These are phyloP conservation scores for Hanseniaspora osmophila DNA, from an alignment of 805 yeast genomes.

Conservation along the genomic window DNA sequence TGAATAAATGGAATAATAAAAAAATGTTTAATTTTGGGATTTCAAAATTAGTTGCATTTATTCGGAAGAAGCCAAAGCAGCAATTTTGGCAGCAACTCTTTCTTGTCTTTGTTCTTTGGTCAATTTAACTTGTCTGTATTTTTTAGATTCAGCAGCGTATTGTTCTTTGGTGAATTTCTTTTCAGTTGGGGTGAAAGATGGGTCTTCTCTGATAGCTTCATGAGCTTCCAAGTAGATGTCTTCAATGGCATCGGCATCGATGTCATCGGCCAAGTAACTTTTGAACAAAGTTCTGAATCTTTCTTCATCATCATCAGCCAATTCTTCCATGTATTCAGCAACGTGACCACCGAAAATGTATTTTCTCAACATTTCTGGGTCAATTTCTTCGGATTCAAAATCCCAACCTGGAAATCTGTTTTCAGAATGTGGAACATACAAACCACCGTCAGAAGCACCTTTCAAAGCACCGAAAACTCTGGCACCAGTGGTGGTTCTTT, in stretches of 20 bases:
- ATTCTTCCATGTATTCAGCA: slow-evolving; percentile 99
- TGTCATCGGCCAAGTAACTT: slow-evolving; percentile 90
- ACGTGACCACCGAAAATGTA: slow-evolving; percentile 99
- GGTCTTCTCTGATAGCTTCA: slow-evolving; percentile 92
- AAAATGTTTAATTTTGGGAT: too few species aligned
- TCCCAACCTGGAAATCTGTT: slow-evolving; percentile 99
- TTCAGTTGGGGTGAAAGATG: slow-evolving; percentile 76
- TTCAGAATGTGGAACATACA: slow-evolving; percentile 97
- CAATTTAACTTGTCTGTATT: slow-evolving; percentile 78
- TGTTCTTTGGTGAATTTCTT: slow-evolving; percentile 93
- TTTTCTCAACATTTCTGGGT: slow-evolving; percentile 92
- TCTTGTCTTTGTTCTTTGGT: slow-evolving; percentile 85
- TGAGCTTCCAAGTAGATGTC: slow-evolving; percentile 92
- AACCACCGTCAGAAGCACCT: slow-evolving; percentile 99
- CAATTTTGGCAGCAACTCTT: slow-evolving; percentile 84
- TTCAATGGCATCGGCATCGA: slow-evolving; percentile 93
- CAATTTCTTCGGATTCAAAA: slow-evolving; percentile 95
- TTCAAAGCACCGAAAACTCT: slow-evolving; percentile 97
- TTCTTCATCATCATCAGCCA: slow-evolving; percentile 99
- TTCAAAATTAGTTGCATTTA: too few species aligned
- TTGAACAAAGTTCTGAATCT: slow-evolving; percentile 93
- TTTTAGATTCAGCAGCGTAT: slow-evolving; percentile 92
- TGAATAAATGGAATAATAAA: too few species aligned
- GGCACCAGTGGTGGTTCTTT: slow-evolving; percentile 99
- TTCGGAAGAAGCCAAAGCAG: slow-evolving; percentile 52